Evolutionary conservation across 108 stramenopile species (phyloP), one percentile per base, ranked within the genome.

Genomic region (Asterionellopsis glacialis): DNA sequence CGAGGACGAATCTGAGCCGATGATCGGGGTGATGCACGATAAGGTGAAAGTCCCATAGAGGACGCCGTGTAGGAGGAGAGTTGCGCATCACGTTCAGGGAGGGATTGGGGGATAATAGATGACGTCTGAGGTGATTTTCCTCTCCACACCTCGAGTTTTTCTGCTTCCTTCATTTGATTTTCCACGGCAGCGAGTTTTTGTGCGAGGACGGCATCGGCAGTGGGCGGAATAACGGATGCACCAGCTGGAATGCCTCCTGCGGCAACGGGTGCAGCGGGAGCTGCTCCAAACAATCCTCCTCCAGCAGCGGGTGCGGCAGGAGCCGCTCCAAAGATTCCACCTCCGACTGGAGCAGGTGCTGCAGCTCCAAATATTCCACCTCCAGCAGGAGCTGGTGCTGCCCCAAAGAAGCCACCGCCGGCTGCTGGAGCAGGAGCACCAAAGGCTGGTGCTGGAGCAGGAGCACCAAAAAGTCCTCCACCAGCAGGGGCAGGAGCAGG

Each of bases 131-230:
- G 10, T 42, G 79, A 50, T 59, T 74, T 72, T 15, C 78, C 82
- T 44, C 85, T 67, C 78, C 87, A 92, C 13, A 80, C 81, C 42
- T 89, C 82, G 0, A 61, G 51, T 50, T 88, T 69, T 65, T 88
- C 82, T 57, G 89, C 43, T 69, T 90, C 83, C 61, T 89, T 83
- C 26, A 69, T 73, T 65, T 89, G 82, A 23, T 73, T 76, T 33
- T 89, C 85, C 3, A 94, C 61, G 45, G 87, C 85, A 22, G 84
- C 84, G 24, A 94, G 52, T 73, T 89, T 84, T 45, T 88, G 76
- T 38, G 76, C 78, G 15, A 91, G 64, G 3, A 84, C 56, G 51
- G 84, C 85, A 43, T 87, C 83, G 14, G 82, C 79, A 10, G 78
- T 72, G 14, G 83, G 86, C 51, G 88, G 81, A 40, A 80, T 70